A percentile compares a stretch with the other conserved stretches of the same genome.
Evolutionary conservation across 768 basidiomycete genomes (phyloP).

Genomic region (Lentinula guzmanii): DNA sequence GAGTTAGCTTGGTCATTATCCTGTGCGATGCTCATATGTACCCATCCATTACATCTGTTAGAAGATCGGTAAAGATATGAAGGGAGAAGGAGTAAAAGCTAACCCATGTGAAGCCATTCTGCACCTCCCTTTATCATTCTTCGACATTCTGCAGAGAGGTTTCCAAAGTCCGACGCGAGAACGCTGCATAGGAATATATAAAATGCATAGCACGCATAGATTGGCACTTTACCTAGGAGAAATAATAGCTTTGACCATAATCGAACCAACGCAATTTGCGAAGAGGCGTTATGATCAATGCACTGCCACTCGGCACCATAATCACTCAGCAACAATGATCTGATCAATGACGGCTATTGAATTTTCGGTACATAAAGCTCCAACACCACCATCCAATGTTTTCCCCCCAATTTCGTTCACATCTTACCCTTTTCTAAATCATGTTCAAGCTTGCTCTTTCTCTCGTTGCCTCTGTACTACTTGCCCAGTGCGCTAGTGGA

Average conservation of each 20-base stretch:
- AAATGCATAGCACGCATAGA: no score
- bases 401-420: background rate
- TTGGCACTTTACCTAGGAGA: conserved; percentile 50
- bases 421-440: conserved; percentile 9
- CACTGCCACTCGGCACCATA: background rate
- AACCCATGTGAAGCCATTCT: conserved; percentile 99
- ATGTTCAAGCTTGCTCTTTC: conserved; percentile 37
- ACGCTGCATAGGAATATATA: conserved; percentile 38
- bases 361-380: background rate
- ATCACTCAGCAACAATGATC: background rate
- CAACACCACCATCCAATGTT: background rate
- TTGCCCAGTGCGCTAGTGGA: conserved; percentile 25
- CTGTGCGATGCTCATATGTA: conserved; percentile 25
- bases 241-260: conserved; percentile 88
- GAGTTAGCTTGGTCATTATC: conserved; percentile 8
- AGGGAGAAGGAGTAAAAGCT: conserved; percentile 7
- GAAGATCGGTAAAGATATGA: background rate
- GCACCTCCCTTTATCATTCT: conserved; percentile 94
- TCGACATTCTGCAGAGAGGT: conserved; percentile 91
- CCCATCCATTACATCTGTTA: conserved; percentile 97
- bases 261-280: background rate
- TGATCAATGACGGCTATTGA: conserved; percentile 2
- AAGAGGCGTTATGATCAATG: background rate
- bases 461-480: conserved; percentile 24
- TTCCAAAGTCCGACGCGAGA: conserved; percentile 94